Conservation (phyloP, 805 yeast genomes). For the Schwanniomyces occidentalis region DNA sequence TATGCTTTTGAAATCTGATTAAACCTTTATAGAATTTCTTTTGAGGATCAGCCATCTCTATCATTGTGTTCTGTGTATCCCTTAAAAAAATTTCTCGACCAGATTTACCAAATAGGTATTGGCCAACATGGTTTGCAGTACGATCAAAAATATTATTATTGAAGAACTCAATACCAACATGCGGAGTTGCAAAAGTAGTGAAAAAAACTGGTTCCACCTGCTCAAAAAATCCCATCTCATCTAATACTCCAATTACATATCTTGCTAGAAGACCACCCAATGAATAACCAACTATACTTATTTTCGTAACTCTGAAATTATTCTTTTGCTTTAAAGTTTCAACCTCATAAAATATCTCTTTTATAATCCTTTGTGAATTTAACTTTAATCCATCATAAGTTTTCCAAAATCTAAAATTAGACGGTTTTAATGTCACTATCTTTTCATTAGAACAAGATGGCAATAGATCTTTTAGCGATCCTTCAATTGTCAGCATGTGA, state of each 20-base stretch:
- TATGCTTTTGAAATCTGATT: constrained; percentile 52
- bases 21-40: constrained; percentile 57
- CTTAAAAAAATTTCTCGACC: constrained; percentile 37
- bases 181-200: constrained; percentile 46
- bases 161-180: constrained; percentile 42
- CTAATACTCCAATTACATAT: constrained; percentile 66
- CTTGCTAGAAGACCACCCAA: constrained; percentile 85
- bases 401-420: constrained; percentile 44
- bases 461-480: constrained; percentile 26
- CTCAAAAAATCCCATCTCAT: constrained; percentile 36
- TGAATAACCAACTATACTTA: constrained; percentile 85
- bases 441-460: constrained; percentile 22
- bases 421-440: constrained; percentile 37
- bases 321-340: constrained; percentile 34
- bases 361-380: constrained; percentile 34
- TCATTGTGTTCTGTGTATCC: constrained; percentile 47
- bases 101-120: constrained; percentile 35
- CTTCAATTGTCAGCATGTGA: constrained; percentile 40
- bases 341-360: constrained; percentile 41
- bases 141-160: constrained; percentile 30
- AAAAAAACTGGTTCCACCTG: constrained; percentile 37
- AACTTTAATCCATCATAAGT: constrained; percentile 43
- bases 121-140: constrained; percentile 33
- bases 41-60: constrained; percentile 53
- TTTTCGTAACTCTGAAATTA: constrained; percentile 48